Conservation (phyloP, 2,329 filamentous ascomycete genomes). For the Colletotrichum nymphaeae region DNA sequence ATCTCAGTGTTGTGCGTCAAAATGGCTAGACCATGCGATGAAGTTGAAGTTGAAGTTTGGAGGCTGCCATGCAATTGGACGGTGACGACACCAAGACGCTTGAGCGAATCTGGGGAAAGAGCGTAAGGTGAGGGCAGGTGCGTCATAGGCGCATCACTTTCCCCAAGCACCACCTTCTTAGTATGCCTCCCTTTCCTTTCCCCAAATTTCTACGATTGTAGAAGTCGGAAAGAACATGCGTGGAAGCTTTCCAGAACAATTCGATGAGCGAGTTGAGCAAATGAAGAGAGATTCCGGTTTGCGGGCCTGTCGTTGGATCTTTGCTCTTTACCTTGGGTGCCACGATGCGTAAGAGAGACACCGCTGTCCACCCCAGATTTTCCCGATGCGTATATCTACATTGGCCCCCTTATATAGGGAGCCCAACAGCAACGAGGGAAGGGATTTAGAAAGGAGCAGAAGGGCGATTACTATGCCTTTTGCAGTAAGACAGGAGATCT, state of each 20-base stretch:
- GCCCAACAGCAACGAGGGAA: no score
- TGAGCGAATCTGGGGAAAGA: background rate
- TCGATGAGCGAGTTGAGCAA: background rate
- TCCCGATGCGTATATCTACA: no score
- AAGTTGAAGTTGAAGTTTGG: background rate
- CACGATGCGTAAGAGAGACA: no score
- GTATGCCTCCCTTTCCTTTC: background rate
- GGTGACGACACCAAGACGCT: conserved; percentile 6
- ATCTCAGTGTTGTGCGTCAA: background rate
- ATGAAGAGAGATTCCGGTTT: background rate
- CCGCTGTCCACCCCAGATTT: no score
- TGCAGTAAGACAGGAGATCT: no score
- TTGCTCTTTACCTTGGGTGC: no score
- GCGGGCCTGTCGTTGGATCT: no score
- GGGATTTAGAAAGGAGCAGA: no score
- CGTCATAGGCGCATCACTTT: conserved; percentile 16
- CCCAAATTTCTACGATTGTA: background rate
- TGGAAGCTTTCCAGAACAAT: background rate
- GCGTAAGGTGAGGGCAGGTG: background rate
- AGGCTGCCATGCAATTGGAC: background rate
- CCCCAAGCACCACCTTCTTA: background rate
- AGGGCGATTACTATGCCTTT: no score
- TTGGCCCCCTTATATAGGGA: no score
- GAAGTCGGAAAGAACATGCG: background rate
- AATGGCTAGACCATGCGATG: background rate